phyloP scores from a whole-genome alignment of 2,329 filamentous ascomycete species.

The Sclerotinia sclerotiorum region DNA sequence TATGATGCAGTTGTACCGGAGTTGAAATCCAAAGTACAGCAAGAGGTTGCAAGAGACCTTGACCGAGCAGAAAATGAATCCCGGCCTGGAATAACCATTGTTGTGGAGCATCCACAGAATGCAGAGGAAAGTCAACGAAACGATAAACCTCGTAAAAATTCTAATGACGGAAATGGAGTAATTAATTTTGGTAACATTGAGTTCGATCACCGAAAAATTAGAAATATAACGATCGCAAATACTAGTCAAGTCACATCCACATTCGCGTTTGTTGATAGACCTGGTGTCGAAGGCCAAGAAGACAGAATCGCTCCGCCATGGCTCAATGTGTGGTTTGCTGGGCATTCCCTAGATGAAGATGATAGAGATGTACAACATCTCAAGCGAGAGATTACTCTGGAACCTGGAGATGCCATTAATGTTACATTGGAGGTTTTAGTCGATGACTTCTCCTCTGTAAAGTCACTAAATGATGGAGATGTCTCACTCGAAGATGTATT shows the following conservation, averaged over 20 bases:
- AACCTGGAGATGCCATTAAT: slow-evolving; percentile 80
- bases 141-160: slow-evolving; percentile 28
- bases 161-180: slow-evolving; percentile 47
- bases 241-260: slow-evolving; percentile 80
- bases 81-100: slow-evolving; percentile 76
- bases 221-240: slow-evolving; percentile 82
- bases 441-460: slow-evolving; percentile 61
- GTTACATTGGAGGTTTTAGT: slow-evolving; percentile 69
- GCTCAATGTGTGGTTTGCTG: slow-evolving; percentile 67
- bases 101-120: slow-evolving; percentile 64
- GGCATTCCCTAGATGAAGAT: slow-evolving; percentile 45
- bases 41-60: slow-evolving; percentile 82
- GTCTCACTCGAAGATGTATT: slow-evolving; percentile 78
- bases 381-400: slow-evolving; percentile 57
- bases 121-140: slow-evolving; percentile 35
- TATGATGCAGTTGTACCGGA: slow-evolving; percentile 86
- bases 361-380: slow-evolving; percentile 26
- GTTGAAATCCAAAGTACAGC: slow-evolving; percentile 78
- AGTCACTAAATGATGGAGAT: slow-evolving; percentile 68
- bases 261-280: slow-evolving; percentile 76
- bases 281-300: slow-evolving; percentile 56
- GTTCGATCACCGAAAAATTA: slow-evolving; percentile 64
- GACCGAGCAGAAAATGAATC: slow-evolving; percentile 92
- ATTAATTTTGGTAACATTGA: slow-evolving; percentile 77
- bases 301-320: slow-evolving; percentile 56